Conservation (phyloP, 2,329 filamentous ascomycete genomes). For the Coleophoma crateriformis region DNA sequence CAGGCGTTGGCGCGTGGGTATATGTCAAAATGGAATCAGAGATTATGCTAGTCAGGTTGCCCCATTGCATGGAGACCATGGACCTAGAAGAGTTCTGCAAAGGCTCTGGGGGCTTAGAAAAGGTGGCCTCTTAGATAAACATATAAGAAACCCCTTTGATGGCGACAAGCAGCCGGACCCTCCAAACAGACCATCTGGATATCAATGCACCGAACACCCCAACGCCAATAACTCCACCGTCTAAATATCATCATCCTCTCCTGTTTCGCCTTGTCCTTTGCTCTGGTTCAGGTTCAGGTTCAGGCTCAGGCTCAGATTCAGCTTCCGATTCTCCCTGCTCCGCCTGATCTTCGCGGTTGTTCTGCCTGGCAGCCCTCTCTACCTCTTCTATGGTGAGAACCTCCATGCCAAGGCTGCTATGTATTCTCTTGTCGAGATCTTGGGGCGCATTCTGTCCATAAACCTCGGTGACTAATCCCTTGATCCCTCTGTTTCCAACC, state of each 20-base stretch:
- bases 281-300: constrained; percentile 17
- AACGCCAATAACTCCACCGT: no score
- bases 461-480: constrained; percentile 59
- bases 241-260: constrained; percentile 6
- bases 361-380: not conserved
- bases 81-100: no score
- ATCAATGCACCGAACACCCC: no score
- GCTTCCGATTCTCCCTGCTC: constrained; percentile 11
- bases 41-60: no score
- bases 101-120: no score
- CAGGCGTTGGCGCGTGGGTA: not conserved
- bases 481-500: constrained; percentile 71
- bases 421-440: constrained; percentile 54
- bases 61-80: no score
- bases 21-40: no score
- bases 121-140: no score
- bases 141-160: no score
- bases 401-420: constrained; percentile 53
- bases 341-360: constrained; percentile 5
- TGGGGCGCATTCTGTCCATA: constrained; percentile 45
- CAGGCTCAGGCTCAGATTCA: not conserved
- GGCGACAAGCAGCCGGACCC: no score
- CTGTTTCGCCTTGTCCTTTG: constrained; percentile 10
- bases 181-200: no score
- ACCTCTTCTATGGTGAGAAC: constrained; percentile 6